Conservation (phyloP, 495 filamentous ascomycete species). For the Alectoria sarmentosa region DNA sequence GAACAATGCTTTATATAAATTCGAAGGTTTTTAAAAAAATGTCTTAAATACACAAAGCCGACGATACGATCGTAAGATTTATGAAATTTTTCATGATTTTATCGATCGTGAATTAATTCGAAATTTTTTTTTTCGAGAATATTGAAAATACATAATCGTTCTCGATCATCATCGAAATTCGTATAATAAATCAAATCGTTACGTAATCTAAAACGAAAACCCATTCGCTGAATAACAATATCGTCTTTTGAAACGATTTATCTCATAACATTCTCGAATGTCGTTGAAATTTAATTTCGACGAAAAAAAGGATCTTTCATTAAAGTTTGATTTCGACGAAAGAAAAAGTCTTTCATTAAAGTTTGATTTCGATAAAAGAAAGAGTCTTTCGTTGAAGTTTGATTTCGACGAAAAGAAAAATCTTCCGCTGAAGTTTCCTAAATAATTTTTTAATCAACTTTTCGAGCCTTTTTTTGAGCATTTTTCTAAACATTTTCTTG, state of each 20-base stretch:
- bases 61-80: not conserved
- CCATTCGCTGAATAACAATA: not conserved
- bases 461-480: not conserved
- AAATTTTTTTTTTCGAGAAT: not conserved
- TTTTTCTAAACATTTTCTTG: no score
- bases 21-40: not conserved
- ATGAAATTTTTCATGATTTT: not conserved
- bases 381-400: no score
- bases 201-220: not conserved
- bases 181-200: not conserved
- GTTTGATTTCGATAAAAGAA: no score
- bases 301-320: no score
- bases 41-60: not conserved
- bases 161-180: not conserved
- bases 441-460: not conserved
- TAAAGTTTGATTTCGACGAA: no score
- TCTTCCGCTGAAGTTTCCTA: no score
- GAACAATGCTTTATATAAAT: not conserved
- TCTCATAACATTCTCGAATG: no score
- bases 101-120: not conserved
- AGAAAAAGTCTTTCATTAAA: no score
- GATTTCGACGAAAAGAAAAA: no score
- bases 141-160: not conserved
- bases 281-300: no score
- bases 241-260: not conserved